These are phyloP conservation scores for Leccinellum albellum DNA, from an alignment of 768 basidiomycete species.

Conservation along the genomic window DNA sequence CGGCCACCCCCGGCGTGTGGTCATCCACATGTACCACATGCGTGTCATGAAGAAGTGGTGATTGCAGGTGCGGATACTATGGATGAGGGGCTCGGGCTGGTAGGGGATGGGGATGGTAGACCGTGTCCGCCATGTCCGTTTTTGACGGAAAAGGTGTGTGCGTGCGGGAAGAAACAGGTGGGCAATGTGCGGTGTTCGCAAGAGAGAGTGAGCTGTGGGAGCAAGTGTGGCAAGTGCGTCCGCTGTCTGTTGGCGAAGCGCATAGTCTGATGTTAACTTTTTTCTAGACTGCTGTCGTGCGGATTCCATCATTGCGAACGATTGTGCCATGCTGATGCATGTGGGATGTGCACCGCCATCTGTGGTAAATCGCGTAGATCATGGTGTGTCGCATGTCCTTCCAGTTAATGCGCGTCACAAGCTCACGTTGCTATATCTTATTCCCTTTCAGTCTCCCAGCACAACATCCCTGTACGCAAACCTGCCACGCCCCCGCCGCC, in stretches of 20 bases:
- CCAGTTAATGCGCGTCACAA: neutral
- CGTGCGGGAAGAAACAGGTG: conserved; percentile 83
- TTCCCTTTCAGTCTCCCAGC: conserved; percentile 49
- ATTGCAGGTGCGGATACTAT: conserved; percentile 24
- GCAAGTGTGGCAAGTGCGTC: conserved; percentile 68
- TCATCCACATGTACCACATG: conserved; percentile 72
- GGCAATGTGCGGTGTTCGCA: conserved; percentile 82
- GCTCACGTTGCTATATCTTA: neutral
- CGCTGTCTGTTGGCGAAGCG: neutral
- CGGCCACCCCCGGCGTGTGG: conserved; percentile 72
- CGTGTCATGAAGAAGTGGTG: conserved; percentile 71
- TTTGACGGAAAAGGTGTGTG: conserved; percentile 75
- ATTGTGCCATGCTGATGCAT: conserved; percentile 77
- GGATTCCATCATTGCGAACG: conserved; percentile 88
- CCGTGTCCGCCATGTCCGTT: conserved; percentile 85
- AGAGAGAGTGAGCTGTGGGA: conserved; percentile 78
- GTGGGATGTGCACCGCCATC: conserved; percentile 68
- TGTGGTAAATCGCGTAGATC: conserved; percentile 87
- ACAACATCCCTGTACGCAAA: conserved; percentile 68
- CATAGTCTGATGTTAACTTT: neutral
- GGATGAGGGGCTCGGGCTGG: conserved; percentile 21
- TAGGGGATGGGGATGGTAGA: neutral
- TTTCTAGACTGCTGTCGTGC: conserved; percentile 60
- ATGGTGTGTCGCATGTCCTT: conserved; percentile 49
- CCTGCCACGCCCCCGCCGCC: conserved; percentile 85